phyloP scores from a whole-genome alignment of 306 rosid genomes.

The Cyclanthera cordifolia region DNA sequence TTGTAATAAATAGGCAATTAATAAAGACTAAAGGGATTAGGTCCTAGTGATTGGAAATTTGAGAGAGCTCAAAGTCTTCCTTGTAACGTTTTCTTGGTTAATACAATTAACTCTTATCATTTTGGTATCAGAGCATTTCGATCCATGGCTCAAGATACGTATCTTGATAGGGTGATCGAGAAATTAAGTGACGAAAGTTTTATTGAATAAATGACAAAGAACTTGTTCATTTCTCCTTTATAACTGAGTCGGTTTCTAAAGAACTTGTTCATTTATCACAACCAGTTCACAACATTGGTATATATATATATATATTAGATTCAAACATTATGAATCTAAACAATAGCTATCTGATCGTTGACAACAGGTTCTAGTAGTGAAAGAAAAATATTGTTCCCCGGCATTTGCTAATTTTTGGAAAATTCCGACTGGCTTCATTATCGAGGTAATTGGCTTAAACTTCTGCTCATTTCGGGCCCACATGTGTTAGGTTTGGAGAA shows the following conservation, averaged over 20 bases:
- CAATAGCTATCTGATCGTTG: background rate
- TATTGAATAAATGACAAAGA: too few species aligned
- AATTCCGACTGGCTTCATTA: conserved; percentile 91
- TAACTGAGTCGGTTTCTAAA: background rate
- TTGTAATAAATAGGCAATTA: too few species aligned
- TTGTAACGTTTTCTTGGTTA: too few species aligned
- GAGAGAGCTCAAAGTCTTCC: too few species aligned
- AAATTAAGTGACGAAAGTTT: too few species aligned
- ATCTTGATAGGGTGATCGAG: too few species aligned
- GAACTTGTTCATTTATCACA: background rate
- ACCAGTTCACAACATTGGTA: background rate
- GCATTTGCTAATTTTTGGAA: conserved; percentile 61
- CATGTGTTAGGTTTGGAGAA: background rate
- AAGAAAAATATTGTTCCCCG: conserved; percentile 73
- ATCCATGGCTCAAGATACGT: too few species aligned
- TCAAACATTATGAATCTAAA: background rate
- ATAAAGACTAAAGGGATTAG: too few species aligned
- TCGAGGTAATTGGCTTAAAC: conserved; percentile 41
- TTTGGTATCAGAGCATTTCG: too few species aligned
- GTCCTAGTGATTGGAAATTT: too few species aligned
- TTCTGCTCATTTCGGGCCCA: background rate
- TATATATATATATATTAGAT: background rate
- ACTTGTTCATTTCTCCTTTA: too few species aligned
- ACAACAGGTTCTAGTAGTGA: conserved; percentile 78
- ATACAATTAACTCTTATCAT: too few species aligned